Base-by-base conservation (phyloP, 2,329 filamentous ascomycete genomes). In the Fusarium veterinarium region DNA sequence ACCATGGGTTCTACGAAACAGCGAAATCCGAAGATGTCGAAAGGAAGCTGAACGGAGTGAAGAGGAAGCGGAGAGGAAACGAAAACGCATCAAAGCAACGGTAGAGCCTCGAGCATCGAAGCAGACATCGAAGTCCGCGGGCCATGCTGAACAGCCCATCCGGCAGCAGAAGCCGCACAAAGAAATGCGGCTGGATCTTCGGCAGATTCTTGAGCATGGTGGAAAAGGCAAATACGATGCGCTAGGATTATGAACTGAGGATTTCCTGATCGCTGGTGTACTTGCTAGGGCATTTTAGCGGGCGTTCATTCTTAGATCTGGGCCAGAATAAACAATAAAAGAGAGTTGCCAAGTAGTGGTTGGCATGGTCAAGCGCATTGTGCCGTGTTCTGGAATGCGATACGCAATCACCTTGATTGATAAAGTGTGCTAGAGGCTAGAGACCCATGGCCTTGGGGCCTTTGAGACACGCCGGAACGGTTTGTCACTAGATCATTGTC, bases 1-100 rank as follows among this genome's bases (percentile, higher is more conserved):
- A 62, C 86, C 88, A 0, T 92, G 91, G 91, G 77, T 85, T n/a
- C 73, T 92, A 35, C 84, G 81, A 35, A 78, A 80, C 28, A 83
- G 81, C 64, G 84, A 87, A 59, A 81, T 91, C 49, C 84, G 85
- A 55, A 82, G 80, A 64, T 90, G 87, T 72, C 84, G 84, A 67
- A 84, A 81, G 69, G 83, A 86, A 64, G 85, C 85, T 13, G 84
- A 85, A 64, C 77, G 78, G n/a, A 76, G 75, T 30, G 76, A 77
- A 42, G 75, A 75, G 20, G 75, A 77, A 37, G 73, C 64, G 5
- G 75, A 77, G 60, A 76, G 58, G 67, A 80, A 77, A 65, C 75
- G 64, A 46, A 76, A 69, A 64, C 74, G 73, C n/a, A 66, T 73
- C 33, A 74, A 75, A 55, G 64, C 66, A 25, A 67, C 67, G 45